Evolutionary conservation across 495 filamentous ascomycete genomes (phyloP).

Genomic region (Annulohypoxylon maeteangense): DNA sequence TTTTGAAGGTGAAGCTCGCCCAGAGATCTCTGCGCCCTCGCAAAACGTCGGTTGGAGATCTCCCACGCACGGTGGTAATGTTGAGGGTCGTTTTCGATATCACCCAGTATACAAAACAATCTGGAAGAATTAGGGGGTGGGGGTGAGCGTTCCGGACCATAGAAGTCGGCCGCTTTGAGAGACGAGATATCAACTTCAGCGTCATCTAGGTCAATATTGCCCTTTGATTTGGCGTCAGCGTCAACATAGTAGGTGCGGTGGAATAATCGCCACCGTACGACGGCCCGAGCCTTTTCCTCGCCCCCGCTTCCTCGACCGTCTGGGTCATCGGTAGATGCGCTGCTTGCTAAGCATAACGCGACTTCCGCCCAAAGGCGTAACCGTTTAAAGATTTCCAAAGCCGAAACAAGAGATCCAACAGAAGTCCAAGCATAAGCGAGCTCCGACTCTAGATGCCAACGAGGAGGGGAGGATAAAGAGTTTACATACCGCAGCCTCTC

Average conservation of each 20-base stretch:
- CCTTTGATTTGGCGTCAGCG: constrained; percentile 26
- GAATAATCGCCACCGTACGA: constrained; percentile 83
- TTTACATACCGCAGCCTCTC: constrained; percentile 86
- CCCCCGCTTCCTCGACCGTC: constrained; percentile 57
- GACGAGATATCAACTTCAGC: constrained; percentile 58
- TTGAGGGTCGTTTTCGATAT: constrained; percentile 76
- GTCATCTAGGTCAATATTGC: constrained; percentile 59
- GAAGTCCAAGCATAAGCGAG: constrained; percentile 89
- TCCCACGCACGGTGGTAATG: constrained; percentile 91
- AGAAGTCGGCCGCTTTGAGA: constrained; percentile 63
- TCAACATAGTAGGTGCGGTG: constrained; percentile 55
- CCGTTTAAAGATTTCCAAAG: constrained; percentile 95
- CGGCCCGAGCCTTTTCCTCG: constrained; percentile 81
- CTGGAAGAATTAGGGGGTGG: constrained; percentile 85
- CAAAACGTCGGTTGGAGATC: constrained; percentile 80
- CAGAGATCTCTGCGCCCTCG: constrained; percentile 86
- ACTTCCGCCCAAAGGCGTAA: constrained; percentile 96
- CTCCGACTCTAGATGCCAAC: constrained; percentile 95
- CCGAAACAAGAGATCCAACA: constrained; percentile 86
- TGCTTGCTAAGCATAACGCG: constrained; percentile 79
- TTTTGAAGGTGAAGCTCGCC: constrained; percentile 77
- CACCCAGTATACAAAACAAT: constrained; percentile 92
- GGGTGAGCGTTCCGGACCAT: constrained; percentile 70
- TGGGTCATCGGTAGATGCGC: constrained; percentile 73
- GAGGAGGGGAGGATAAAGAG: constrained; percentile 79